phyloP scores from a whole-genome alignment of 805 yeast species.

The Vanderwaltozyma tropicalis region DNA sequence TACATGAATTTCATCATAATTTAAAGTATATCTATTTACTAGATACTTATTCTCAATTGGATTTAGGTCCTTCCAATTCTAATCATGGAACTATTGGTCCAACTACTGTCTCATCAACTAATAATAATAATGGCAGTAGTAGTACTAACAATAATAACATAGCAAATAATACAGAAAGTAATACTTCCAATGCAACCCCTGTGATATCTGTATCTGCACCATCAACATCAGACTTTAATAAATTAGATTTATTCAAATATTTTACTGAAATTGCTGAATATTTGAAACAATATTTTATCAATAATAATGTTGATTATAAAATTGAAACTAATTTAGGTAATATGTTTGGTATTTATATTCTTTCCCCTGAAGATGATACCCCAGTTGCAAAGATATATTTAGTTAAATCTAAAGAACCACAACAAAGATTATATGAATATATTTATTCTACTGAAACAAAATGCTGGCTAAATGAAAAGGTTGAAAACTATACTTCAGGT shows the following conservation, averaged over 20 bases:
- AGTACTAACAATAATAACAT: not conserved
- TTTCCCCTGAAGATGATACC: not conserved
- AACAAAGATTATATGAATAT: constrained; percentile 22
- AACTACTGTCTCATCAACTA: not conserved
- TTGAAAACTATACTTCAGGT: constrained; percentile 21
- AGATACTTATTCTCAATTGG: constrained; percentile 25
- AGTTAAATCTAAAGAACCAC: constrained; percentile 15
- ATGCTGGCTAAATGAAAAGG: constrained; percentile 23
- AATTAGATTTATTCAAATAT: constrained; percentile 26
- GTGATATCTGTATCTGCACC: not conserved
- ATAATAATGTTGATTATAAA: constrained; percentile 8
- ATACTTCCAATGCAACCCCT: not conserved
- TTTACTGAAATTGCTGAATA: constrained; percentile 22
- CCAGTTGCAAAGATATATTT: constrained; percentile 18
- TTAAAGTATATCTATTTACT: constrained; percentile 24
- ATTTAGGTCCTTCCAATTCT: constrained; percentile 16
- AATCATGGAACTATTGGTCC: not conserved
- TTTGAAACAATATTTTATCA: constrained; percentile 13
- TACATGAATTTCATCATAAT: constrained; percentile 26
- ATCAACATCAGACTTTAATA: constrained; percentile 6
- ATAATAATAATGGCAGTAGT: constrained; percentile 1
- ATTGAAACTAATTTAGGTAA: constrained; percentile 20
- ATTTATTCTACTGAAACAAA: constrained; percentile 11
- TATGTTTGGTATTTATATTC: constrained; percentile 24
- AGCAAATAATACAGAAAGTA: not conserved